phyloP scores from a whole-genome alignment of 2,329 filamentous ascomycete species.

The Colletotrichum graminicola region DNA sequence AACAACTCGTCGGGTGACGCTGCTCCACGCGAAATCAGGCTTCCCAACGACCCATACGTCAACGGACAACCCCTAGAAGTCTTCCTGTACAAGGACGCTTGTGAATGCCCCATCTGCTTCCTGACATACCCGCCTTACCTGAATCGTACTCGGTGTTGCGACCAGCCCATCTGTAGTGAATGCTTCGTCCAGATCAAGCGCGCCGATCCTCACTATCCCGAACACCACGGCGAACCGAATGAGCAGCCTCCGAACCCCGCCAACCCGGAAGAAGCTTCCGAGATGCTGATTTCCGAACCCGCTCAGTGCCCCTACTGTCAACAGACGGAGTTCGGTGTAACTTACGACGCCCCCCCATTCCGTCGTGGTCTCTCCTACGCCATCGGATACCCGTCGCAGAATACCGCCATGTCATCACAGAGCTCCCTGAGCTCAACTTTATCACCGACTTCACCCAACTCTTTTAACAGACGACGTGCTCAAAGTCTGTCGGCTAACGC shows the following conservation, averaged over 20 bases:
- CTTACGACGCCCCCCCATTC: conserved; percentile 90
- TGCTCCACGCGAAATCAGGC: conserved; percentile 79
- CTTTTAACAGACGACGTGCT: conserved; percentile 57
- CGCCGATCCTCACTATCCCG: conserved; percentile 88
- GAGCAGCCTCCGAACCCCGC: conserved; percentile 51
- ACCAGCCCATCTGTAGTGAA: conserved; percentile 96
- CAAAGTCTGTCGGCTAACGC: conserved; percentile 83
- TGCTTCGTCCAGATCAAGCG: conserved; percentile 99
- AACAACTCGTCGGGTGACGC: conserved; percentile 80
- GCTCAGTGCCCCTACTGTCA: conserved; percentile 96
- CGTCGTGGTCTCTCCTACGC: conserved; percentile 83
- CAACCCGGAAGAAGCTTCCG: conserved; percentile 64
- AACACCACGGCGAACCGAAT: conserved; percentile 71
- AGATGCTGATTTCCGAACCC: conserved; percentile 88
- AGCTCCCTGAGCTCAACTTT: conserved; percentile 78
- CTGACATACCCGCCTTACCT: conserved; percentile 94
- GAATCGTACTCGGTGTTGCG: conserved; percentile 94
- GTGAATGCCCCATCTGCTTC: conserved; percentile 96
- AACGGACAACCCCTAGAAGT: conserved; percentile 96
- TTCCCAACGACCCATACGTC: conserved; percentile 87
- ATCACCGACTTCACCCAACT: conserved; percentile 56
- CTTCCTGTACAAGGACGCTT: conserved; percentile 90
- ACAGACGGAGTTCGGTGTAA: conserved; percentile 95
- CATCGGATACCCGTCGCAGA: conserved; percentile 62
- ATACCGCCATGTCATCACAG: conserved; percentile 86